A percentile compares a stretch with the other conserved stretches of the same genome.
Evolutionary conservation across 2,329 filamentous ascomycete species (phyloP).

Genomic region (Aspergillus melleus): DNA sequence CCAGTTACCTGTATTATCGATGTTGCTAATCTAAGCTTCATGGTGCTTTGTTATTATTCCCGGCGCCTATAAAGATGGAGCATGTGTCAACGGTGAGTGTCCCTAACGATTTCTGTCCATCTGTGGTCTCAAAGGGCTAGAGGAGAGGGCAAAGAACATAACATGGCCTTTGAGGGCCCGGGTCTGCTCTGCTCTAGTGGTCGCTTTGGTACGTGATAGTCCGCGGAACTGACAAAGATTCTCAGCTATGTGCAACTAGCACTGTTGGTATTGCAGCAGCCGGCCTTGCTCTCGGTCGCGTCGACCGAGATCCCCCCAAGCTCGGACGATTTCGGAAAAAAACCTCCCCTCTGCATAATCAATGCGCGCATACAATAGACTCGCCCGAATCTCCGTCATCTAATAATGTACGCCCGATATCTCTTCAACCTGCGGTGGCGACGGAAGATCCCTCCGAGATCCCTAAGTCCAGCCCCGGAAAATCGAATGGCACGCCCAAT

Average conservation of each 20-base stretch:
- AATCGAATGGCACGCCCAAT: slow-evolving; percentile 15
- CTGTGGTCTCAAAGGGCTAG: background rate
- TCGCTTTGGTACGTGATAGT: background rate
- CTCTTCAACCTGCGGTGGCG: slow-evolving; percentile 18
- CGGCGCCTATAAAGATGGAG: slow-evolving; percentile 38
- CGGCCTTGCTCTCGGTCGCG: slow-evolving; percentile 58
- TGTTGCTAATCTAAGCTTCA: slow-evolving; percentile 34
- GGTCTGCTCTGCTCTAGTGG: background rate
- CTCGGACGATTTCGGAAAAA: slow-evolving; percentile 28
- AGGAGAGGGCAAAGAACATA: background rate
- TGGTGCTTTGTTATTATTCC: slow-evolving; percentile 32
- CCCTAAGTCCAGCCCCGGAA: slow-evolving; percentile 10
- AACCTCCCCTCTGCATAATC: slow-evolving; percentile 22
- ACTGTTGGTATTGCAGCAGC: slow-evolving; percentile 62
- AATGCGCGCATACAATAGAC: slow-evolving; percentile 17
- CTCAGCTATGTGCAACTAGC: slow-evolving; percentile 63
- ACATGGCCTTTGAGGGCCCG: background rate
- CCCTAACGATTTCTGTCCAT: background rate
- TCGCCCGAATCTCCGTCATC: slow-evolving; percentile 13
- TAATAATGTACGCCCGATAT: slow-evolving; percentile 17
- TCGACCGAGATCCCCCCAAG: slow-evolving; percentile 41
- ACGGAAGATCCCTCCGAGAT: slow-evolving; percentile 14
- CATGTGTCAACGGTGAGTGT: slow-evolving; percentile 42
- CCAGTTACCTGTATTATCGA: slow-evolving; percentile 31
- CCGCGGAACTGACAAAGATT: slow-evolving; percentile 10